These are phyloP conservation scores for Durotheca rogersii DNA, from an alignment of 495 filamentous ascomycete species.

Conservation along the genomic window DNA sequence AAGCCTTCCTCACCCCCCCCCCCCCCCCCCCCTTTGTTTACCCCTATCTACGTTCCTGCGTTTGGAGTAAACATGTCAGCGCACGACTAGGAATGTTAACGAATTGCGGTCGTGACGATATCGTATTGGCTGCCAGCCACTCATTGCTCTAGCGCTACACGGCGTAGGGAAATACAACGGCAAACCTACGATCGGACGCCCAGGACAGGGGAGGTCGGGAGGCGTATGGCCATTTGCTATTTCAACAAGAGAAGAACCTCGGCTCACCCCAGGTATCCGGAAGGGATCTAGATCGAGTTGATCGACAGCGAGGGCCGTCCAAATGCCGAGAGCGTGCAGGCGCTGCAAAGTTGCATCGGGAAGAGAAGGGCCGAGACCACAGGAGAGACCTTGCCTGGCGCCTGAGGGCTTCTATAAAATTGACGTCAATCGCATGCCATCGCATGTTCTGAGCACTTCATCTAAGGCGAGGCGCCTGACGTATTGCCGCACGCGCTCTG, in stretches of 20 bases:
- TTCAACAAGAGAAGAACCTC: too few relatives aligned
- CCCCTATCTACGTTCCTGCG: not conserved
- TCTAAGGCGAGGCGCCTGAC: not conserved
- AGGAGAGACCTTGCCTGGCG: not conserved
- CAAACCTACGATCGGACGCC: not conserved
- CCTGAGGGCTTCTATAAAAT: not conserved
- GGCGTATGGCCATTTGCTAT: conserved; percentile 19
- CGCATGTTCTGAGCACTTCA: not conserved
- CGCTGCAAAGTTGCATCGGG: conserved; percentile 24
- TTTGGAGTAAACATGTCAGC: conserved; percentile 7
- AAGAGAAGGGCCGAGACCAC: conserved; percentile 7
- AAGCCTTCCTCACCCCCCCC: too few relatives aligned
- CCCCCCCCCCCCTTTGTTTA: not conserved
- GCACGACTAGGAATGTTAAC: conserved; percentile 7
- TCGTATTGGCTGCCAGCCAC: conserved; percentile 4
- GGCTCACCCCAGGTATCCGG: too few relatives aligned
- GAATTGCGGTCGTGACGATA: not conserved
- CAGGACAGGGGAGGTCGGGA: conserved; percentile 7
- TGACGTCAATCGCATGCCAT: not conserved
- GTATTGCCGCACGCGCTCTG: not conserved
- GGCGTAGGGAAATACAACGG: conserved; percentile 12
- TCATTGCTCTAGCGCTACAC: conserved; percentile 1
- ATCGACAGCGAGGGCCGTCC: not conserved
- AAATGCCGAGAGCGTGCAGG: conserved; percentile 6
- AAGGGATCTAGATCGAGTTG: conserved; percentile 4